Conservation (phyloP, 306 rosid species). For the Castanea sativa region DNA sequence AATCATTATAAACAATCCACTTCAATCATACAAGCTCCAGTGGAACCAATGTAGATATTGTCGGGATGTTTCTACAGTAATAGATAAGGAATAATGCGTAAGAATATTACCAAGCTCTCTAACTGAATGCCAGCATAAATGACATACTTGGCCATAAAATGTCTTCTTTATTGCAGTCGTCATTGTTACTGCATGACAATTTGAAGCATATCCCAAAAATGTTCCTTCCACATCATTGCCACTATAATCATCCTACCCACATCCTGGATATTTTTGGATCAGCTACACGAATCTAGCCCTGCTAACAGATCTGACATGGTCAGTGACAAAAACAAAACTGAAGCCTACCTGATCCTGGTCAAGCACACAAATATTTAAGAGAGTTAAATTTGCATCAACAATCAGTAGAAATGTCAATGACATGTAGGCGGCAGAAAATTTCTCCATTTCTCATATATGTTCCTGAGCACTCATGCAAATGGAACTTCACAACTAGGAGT, state of each 20-base stretch:
- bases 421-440: too few species aligned
- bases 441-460: too few species aligned
- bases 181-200: too few species aligned
- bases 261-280: neutral
- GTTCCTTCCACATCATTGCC: too few species aligned
- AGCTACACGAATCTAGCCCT: neutral
- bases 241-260: too few species aligned
- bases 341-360: neutral
- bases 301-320: neutral
- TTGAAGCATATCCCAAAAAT: too few species aligned
- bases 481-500: too few species aligned
- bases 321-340: neutral
- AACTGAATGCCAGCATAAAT: neutral
- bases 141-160: neutral
- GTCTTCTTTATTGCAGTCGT: too few species aligned
- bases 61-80: neutral
- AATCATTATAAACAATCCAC: too few species aligned
- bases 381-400: neutral
- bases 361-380: neutral
- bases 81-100: neutral
- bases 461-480: too few species aligned
- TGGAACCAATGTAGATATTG: too few species aligned
- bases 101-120: neutral
- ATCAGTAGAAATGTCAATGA: neutral
- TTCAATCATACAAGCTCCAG: too few species aligned